These are phyloP conservation scores for Zymoseptoria passerinii DNA, from an alignment of 2,329 filamentous ascomycete species.

Conservation along the genomic window DNA sequence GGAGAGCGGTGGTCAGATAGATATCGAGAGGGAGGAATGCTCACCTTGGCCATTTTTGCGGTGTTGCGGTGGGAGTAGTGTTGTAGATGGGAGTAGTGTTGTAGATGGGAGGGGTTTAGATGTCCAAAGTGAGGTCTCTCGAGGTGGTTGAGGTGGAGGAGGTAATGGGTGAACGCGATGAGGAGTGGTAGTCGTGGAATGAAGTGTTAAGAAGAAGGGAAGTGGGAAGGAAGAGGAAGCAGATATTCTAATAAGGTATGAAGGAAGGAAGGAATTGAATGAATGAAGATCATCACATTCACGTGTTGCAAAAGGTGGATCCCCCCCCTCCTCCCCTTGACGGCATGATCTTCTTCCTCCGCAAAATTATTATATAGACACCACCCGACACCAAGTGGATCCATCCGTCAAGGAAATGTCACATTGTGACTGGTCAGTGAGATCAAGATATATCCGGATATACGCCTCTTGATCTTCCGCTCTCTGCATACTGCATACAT, in stretches of 20 bases:
- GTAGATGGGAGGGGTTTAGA: neutral
- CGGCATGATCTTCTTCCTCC: no score
- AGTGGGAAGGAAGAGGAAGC: neutral
- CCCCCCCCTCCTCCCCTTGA: no score
- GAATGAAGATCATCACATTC: neutral
- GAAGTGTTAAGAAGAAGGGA: neutral
- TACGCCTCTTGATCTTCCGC: no score
- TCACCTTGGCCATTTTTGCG: slow-evolving; percentile 23
- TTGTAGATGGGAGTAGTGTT: no score
- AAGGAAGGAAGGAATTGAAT: neutral
- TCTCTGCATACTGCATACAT: no score
- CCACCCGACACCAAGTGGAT: no score
- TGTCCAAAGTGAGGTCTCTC: neutral
- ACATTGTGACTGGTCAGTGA: no score
- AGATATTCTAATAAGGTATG: neutral
- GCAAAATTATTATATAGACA: no score
- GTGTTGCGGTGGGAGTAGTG: slow-evolving; percentile 2
- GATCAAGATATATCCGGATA: no score
- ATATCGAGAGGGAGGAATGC: slow-evolving; percentile 5
- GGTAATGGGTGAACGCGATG: slow-evolving; percentile 1
- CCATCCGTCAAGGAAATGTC: no score
- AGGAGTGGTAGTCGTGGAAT: neutral
- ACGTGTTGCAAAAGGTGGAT: neutral
- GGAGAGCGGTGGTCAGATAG: no score
- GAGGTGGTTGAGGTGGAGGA: no score